Base-by-base conservation (phyloP, 495 filamentous ascomycete species). In the Astrocystis sublimbata region DNA sequence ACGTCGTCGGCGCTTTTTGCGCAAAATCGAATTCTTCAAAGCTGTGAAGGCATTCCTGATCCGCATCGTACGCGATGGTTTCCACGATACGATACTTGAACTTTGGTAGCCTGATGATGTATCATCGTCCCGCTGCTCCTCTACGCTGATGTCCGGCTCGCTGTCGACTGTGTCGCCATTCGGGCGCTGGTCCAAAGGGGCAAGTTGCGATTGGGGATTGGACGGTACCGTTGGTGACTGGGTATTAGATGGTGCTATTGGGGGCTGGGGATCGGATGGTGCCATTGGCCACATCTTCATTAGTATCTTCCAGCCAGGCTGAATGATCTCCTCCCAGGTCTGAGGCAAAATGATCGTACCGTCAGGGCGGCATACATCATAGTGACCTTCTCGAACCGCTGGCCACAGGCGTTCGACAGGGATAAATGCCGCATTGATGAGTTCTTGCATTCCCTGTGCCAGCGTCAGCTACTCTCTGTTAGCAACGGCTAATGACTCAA, bases 261-360 rank as follows among this genome's bases (percentile, higher is more conserved):
- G 38, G 33, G 53, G 58, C 19, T 59, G 57, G 8, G 17, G 45
- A 8, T 24, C 26, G 19, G 60, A 61, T 21, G 66, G 87, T 4
- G 84, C 86, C 76, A 92, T 87, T 5, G 91, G 90, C 91, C 91
- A 94, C 89, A 93, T 92, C 64, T 92, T 88, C 91, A 94, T 94
- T 7, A 84, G 89, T 67, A 94, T 88, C 24, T 80, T 81, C 90
- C 89, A 92, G 38, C 76, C 76, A 4, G 78, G 78, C 55, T 80
- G 73, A 13, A 81, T 75, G 43, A 78, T 75, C 21, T 73, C 73
- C 21, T 79, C 77, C 78, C 78, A 81, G 15, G 79, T 71, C 28
- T 74, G 68, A n/a, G 78, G 78, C 3, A 81, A 65, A 38, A 81
- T 79, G 49, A 81, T 80, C 41, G 77, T 73, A 6, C 78, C 78